Evolutionary conservation across 805 yeast species (phyloP).

Genomic region (Myxozyma kluyveri): DNA sequence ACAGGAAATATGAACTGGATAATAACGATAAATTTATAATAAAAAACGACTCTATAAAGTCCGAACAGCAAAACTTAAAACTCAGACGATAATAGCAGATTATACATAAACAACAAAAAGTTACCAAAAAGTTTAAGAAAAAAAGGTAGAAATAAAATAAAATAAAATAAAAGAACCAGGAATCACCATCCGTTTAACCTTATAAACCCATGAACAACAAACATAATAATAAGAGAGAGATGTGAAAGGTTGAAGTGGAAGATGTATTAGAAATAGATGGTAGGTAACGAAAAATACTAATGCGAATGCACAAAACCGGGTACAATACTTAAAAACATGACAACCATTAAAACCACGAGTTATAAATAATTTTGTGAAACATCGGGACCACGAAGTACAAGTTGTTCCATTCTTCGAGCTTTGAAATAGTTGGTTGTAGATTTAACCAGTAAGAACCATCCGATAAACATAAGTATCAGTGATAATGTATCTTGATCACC

Average conservation of each 20-base stretch:
- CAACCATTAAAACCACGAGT: not conserved
- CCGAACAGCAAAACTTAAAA: not conserved
- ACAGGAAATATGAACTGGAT: not conserved
- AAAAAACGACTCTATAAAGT: not conserved
- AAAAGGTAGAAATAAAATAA: not conserved
- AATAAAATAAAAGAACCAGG: not conserved
- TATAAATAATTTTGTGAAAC: no score
- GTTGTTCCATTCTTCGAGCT: constrained; percentile 73
- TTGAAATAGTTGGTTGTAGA: constrained; percentile 68
- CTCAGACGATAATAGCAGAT: no score
- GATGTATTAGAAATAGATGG: no score
- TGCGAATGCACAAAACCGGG: not conserved
- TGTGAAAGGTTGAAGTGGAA: no score
- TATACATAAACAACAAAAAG: not conserved
- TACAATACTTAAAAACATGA: not conserved
- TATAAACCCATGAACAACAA: no score
- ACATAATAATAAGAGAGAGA: no score
- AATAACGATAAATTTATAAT: not conserved
- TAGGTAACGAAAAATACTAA: not conserved
- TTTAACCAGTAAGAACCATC: constrained; percentile 61
- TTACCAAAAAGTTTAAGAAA: not conserved
- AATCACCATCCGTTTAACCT: no score
- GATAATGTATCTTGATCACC: constrained; percentile 48
- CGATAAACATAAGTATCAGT: constrained; percentile 62
- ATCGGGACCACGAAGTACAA: constrained; percentile 42